Conservation (phyloP, 495 filamentous ascomycete genomes). For the Xylaria scruposa region DNA sequence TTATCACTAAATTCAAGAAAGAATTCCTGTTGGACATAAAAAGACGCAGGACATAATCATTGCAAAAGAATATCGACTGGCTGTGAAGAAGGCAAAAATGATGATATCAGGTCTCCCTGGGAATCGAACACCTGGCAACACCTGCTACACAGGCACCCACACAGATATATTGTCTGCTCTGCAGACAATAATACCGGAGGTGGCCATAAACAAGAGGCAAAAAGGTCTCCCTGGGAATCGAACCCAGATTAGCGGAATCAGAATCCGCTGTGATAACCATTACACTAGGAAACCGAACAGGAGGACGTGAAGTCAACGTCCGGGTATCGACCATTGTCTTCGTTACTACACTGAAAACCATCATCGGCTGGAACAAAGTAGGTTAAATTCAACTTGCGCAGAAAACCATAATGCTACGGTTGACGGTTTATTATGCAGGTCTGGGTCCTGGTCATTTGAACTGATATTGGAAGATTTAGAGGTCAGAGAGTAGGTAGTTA, state of each 20-base stretch:
- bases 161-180: too few species aligned
- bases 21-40: background rate
- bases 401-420: too few species aligned
- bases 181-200: too few species aligned
- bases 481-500: background rate
- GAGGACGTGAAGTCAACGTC: background rate
- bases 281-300: constrained; percentile 28
- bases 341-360: background rate
- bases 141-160: too few species aligned
- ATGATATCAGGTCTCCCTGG: constrained; percentile 27
- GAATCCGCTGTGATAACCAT: constrained; percentile 34
- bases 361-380: too few species aligned
- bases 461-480: background rate
- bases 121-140: too few species aligned
- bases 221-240: constrained; percentile 33
- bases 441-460: background rate
- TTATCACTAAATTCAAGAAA: background rate
- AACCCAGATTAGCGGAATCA: constrained; percentile 34
- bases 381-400: too few species aligned
- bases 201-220: too few species aligned
- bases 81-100: background rate
- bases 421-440: background rate
- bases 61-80: background rate
- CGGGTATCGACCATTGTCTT: background rate
- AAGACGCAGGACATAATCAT: background rate